Conservation (phyloP, 2,329 filamentous ascomycete species). For the Aspergillus aculeatinus region DNA sequence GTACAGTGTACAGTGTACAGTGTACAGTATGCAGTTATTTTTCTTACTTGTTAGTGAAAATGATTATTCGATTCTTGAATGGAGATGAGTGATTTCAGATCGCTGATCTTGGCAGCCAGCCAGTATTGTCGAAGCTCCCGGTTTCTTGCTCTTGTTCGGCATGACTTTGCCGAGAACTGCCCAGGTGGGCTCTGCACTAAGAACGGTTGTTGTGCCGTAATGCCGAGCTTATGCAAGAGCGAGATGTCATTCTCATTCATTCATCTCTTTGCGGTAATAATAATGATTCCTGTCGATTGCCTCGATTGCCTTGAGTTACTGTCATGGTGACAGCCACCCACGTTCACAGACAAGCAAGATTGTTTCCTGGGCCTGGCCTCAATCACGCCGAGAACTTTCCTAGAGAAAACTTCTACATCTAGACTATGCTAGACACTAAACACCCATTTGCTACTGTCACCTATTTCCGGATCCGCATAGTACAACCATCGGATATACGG, state of each 20-base stretch:
- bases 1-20: not conserved
- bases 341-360: too few species aligned
- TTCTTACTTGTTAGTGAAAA: too few species aligned
- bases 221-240: conserved; percentile 10
- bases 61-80: too few species aligned
- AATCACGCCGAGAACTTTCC: too few species aligned
- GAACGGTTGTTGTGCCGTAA: conserved; percentile 9
- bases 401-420: too few species aligned
- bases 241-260: not conserved
- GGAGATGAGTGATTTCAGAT: not conserved
- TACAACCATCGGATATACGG: conserved; percentile 8
- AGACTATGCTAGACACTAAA: too few species aligned
- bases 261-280: not conserved
- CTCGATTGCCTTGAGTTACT: too few species aligned
- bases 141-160: conserved; percentile 12
- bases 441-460: too few species aligned
- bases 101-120: not conserved
- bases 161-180: conserved; percentile 18
- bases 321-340: too few species aligned
- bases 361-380: too few species aligned
- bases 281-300: too few species aligned
- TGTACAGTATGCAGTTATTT: not conserved
- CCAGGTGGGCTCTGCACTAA: not conserved
- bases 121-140: not conserved
- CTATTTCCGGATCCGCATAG: too few species aligned